These are phyloP conservation scores for Cystobasidiaceae sp. DNA, from an alignment of 1,284 basidiomycete species.

Conservation along the genomic window DNA sequence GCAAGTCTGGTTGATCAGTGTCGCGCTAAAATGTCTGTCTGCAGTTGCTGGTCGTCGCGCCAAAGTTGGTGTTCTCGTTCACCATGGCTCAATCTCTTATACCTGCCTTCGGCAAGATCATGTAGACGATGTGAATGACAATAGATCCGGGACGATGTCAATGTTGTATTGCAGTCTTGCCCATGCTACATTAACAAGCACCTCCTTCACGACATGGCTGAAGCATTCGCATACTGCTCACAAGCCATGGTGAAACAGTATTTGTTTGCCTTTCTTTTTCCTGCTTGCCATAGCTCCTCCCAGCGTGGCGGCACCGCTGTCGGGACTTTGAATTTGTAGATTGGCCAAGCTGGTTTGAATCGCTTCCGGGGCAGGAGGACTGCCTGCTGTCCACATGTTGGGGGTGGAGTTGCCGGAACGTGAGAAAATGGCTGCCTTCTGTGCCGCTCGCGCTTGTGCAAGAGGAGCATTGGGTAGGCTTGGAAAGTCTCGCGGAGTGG, in stretches of 20 bases:
- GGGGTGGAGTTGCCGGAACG: slow-evolving; percentile 8
- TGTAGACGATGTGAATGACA: too few species aligned
- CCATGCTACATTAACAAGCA: too few species aligned
- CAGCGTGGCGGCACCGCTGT: background rate
- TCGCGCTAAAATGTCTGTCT: background rate
- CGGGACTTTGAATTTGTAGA: background rate
- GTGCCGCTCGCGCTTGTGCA: background rate
- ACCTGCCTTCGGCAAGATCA: slow-evolving; percentile 74
- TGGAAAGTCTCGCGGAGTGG: slow-evolving; percentile 12
- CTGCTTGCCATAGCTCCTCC: background rate
- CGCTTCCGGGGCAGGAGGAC: background rate
- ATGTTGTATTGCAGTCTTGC: too few species aligned
- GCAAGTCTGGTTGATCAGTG: background rate
- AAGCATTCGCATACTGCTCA: too few species aligned
- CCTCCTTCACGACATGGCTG: too few species aligned
- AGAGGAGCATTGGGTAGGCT: background rate
- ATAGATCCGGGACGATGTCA: too few species aligned
- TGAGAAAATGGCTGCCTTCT: slow-evolving; percentile 1
- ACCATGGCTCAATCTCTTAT: slow-evolving; percentile 95
- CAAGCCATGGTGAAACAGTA: slow-evolving; percentile 22
- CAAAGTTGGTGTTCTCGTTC: slow-evolving; percentile 97
- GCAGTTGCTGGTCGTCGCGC: slow-evolving; percentile 93
- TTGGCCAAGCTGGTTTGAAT: background rate
- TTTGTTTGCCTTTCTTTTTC: slow-evolving; percentile 28
- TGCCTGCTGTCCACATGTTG: background rate